Evolutionary conservation across 345 rosid genomes (phyloP), one percentile per base, ranked within the genome.

Genomic region (Mangifera indica): DNA sequence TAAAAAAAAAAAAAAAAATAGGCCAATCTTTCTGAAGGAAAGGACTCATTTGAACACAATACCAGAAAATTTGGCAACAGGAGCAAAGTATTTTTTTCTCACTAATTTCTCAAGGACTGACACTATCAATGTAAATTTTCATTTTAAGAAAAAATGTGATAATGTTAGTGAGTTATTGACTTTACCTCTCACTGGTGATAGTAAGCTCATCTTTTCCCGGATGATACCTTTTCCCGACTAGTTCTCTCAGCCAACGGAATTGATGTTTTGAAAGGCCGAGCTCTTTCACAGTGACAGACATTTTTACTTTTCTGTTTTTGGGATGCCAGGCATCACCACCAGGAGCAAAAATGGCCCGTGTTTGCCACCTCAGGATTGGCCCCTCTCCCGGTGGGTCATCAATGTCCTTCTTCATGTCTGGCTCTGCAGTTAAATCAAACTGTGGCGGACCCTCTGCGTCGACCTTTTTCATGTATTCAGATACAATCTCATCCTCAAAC

Each of bases 241-340:
- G 81, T 42, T 88, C 96, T 69, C 93, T 75, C 62, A 95, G 71
- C 76, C 96, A 84, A 68, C 81, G 85, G 74, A 86, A 89, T 70
- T 92, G 97, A 78, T 84, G 79, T 76, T 82, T 95, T 32, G 98
- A 92, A 75, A 95, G 96, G 62, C 98, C 97, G 7, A 92, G 97
- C 79, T 92, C 99, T 76, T 88, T 95, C 54, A 95, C 98, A 32
- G 99, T 91, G 51, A 92, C 94, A 63, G 94, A 78, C 90, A 95
- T 76, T 80, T 95, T 95, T 20, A 91, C 96, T 80, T 88, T 88
- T 80, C 97, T 83, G 83, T 95, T 95, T 83, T 95, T 95, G 63
- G 99, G 99, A 87, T 92, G 98, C 99, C 99, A 92, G 0, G 97
- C 91, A 80, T 92, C 97, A n/a, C 97, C 99, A 54, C 97, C 97